Percentiles rank a stretch among this genome's conserved stretches.
Evolutionary conservation across 495 filamentous ascomycete species (phyloP).

Genomic region (Penicillium herquei): DNA sequence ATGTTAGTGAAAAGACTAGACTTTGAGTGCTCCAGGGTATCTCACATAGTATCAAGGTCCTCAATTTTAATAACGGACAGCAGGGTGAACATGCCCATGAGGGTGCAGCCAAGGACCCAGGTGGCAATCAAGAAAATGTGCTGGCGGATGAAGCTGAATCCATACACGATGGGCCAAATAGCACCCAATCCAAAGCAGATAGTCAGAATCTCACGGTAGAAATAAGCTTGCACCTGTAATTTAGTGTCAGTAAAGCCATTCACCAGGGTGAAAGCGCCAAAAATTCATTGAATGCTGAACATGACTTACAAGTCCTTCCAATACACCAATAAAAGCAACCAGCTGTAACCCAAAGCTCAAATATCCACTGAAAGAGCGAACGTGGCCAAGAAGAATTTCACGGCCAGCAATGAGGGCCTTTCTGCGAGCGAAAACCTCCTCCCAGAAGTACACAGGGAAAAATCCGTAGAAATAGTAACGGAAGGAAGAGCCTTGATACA

Average conservation of each 20-base stretch:
- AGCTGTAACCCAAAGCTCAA: conserved; percentile 57
- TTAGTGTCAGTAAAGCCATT: not conserved
- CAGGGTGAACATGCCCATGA: conserved; percentile 91
- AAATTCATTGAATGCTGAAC: too few relatives aligned
- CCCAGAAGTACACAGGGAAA: conserved; percentile 95
- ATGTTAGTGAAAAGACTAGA: conserved; percentile 24
- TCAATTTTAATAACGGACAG: conserved; percentile 85
- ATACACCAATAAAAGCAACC: conserved; percentile 64
- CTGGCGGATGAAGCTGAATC: conserved; percentile 63
- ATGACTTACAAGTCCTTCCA: conserved; percentile 76
- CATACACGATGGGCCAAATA: conserved; percentile 77
- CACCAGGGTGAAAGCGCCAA: too few relatives aligned
- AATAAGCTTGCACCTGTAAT: conserved; percentile 75
- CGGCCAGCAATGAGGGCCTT: conserved; percentile 66
- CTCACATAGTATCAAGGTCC: conserved; percentile 73
- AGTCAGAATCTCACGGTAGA: conserved; percentile 83
- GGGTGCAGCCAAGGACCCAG: conserved; percentile 73
- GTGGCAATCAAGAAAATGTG: conserved; percentile 62
- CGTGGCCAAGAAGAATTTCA: conserved; percentile 64
- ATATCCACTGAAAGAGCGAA: conserved; percentile 55
- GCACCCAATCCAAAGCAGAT: conserved; percentile 71
- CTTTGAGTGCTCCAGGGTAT: not conserved
- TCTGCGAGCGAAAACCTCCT: conserved; percentile 84
- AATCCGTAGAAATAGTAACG: conserved; percentile 92
- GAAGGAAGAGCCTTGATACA: conserved; percentile 72